These are phyloP conservation scores for Petasospora rhodanensis DNA, from an alignment of 1,139 yeast species.

Conservation along the genomic window DNA sequence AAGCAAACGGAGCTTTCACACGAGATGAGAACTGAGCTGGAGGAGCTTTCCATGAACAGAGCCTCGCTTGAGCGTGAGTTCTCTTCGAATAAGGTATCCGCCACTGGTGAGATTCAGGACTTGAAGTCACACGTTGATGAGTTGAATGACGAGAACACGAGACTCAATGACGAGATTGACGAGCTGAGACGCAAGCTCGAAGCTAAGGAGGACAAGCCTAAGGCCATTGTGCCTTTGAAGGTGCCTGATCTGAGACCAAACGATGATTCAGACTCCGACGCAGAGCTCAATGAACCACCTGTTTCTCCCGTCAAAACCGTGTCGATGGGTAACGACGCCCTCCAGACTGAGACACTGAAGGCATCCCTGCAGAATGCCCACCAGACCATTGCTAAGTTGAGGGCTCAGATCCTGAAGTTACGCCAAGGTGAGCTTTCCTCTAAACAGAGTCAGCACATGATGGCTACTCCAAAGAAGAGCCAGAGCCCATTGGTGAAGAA, in stretches of 20 bases:
- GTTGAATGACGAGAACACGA: constrained; percentile 63
- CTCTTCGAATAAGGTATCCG: constrained; percentile 32
- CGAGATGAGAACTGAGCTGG: constrained; percentile 42
- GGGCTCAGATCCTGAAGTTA: constrained; percentile 43
- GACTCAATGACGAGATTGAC: constrained; percentile 42
- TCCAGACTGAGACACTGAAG: constrained; percentile 65
- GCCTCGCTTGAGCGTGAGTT: constrained; percentile 37
- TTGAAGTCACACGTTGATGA: constrained; percentile 48
- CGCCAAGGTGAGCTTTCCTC: constrained; percentile 28
- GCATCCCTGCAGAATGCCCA: constrained; percentile 67
- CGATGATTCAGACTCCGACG: constrained; percentile 25
- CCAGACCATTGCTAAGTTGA: constrained; percentile 50
- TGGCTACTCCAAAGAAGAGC: constrained; percentile 8
- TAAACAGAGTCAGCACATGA: constrained; percentile 13
- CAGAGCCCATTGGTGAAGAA: constrained; percentile 14
- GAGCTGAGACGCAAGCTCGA: constrained; percentile 26
- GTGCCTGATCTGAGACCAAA: constrained; percentile 23
- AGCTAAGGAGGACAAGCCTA: constrained; percentile 10
- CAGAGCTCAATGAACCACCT: constrained; percentile 26
- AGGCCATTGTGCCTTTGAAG: constrained; percentile 8
- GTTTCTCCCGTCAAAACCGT: constrained; percentile 39
- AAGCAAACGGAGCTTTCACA: constrained; percentile 26
- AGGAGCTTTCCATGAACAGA: constrained; percentile 42
- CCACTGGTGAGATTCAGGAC: constrained; percentile 40
- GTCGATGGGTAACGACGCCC: constrained; percentile 46